Evolutionary conservation across 352 stramenopile species (phyloP).

Genomic region (Phytophthora parvispora): DNA sequence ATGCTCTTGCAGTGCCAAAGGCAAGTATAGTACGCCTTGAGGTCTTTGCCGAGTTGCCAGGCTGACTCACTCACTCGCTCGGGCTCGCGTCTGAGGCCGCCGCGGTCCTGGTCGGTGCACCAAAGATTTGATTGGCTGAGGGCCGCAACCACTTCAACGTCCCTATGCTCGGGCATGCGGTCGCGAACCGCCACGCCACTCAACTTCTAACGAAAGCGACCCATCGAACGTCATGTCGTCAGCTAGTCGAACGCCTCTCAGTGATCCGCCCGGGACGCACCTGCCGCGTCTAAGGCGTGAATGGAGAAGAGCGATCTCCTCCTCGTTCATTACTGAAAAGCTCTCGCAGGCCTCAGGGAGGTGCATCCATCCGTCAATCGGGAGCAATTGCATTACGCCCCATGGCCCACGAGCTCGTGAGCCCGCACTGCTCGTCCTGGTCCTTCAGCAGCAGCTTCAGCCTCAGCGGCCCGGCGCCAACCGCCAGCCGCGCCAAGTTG

Average conservation of each 20-base stretch:
- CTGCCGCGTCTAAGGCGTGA: conserved; percentile 1
- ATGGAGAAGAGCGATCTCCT: neutral
- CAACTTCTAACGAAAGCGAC: neutral
- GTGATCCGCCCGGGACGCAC: neutral
- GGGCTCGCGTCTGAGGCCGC: neutral
- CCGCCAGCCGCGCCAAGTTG: conserved; percentile 14
- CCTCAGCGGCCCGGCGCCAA: conserved; percentile 10
- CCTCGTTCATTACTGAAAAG: conserved; percentile 31
- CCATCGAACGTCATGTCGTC: conserved; percentile 5
- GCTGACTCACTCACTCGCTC: neutral
- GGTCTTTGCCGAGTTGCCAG: too few relatives aligned
- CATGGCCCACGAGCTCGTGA: conserved; percentile 39
- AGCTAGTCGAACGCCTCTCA: conserved; percentile 22
- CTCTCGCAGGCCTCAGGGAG: neutral
- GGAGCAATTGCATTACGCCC: conserved; percentile 4
- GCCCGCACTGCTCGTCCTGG: conserved; percentile 40
- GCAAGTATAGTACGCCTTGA: too few relatives aligned
- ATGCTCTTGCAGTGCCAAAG: too few relatives aligned
- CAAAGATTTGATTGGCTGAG: conserved; percentile 27
- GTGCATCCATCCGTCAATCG: neutral
- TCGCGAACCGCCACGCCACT: neutral
- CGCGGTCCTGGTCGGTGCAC: neutral
- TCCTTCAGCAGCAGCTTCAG: conserved; percentile 36
- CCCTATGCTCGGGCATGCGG: conserved; percentile 2
- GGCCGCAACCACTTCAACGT: conserved; percentile 20